Evolutionary conservation across 768 basidiomycete species (phyloP).

Genomic region (Termitomyces titanicus): DNA sequence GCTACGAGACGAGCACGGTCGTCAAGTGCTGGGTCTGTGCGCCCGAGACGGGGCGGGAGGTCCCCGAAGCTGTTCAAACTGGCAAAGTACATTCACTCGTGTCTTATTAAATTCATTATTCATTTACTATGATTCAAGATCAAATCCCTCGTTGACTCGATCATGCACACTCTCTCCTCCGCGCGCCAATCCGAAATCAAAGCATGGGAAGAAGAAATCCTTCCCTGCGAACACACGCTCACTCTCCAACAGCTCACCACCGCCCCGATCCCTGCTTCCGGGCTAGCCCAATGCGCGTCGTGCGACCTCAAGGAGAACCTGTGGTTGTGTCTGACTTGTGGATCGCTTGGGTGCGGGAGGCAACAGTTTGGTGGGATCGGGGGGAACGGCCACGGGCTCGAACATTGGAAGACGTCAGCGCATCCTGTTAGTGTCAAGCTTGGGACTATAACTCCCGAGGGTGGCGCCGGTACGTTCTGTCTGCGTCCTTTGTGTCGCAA

Average conservation of each 20-base stretch:
- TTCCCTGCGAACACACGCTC: conserved; percentile 77
- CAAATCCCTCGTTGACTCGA: conserved; percentile 52
- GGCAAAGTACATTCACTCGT: conserved; percentile 25
- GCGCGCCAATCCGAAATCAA: conserved; percentile 93
- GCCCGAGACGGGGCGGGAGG: conserved; percentile 38
- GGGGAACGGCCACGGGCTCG: conserved; percentile 88
- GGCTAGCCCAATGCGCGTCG: conserved; percentile 73
- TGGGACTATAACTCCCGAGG: conserved; percentile 96
- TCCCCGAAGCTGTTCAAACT: conserved; percentile 35
- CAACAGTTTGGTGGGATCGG: conserved; percentile 75
- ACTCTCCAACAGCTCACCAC: conserved; percentile 40
- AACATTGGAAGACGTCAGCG: conserved; percentile 65
- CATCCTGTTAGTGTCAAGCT: conserved; percentile 90
- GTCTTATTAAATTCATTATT: not conserved
- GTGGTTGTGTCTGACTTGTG: conserved; percentile 94
- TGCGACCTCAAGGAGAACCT: conserved; percentile 90
- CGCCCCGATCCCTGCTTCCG: conserved; percentile 50
- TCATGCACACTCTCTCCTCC: conserved; percentile 83
- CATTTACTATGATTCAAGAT: conserved; percentile 30
- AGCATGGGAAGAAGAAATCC: conserved; percentile 96
- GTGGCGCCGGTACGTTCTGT: conserved; percentile 72
- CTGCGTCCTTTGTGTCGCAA: not conserved
- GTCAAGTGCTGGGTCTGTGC: conserved; percentile 81
- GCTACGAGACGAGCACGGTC: conserved; percentile 64
- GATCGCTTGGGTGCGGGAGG: conserved; percentile 86